These are phyloP conservation scores for Nothophytophthora sp. DNA, from an alignment of 352 stramenopile species.

Conservation along the genomic window DNA sequence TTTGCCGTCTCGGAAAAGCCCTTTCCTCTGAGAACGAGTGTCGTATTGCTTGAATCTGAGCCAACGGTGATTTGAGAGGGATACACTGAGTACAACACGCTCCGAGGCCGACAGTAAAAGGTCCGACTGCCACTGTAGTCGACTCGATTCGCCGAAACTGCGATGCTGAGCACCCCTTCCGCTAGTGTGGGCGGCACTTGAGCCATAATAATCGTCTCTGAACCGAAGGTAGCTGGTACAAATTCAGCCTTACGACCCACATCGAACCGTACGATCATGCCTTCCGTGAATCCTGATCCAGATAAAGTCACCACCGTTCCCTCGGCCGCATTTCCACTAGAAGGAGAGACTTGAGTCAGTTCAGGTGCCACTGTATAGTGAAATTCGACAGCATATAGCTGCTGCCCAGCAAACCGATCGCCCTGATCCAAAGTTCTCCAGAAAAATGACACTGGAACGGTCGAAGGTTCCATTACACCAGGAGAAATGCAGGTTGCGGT, in stretches of 20 bases:
- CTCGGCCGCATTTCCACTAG: slow-evolving; percentile 19
- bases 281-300: slow-evolving; percentile 25
- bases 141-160: slow-evolving; percentile 26
- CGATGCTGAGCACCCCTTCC: slow-evolving; percentile 20
- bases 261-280: slow-evolving; percentile 28
- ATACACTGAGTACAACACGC: slow-evolving; percentile 24
- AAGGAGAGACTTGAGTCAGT: slow-evolving; percentile 18
- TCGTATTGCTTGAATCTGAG: neutral
- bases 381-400: slow-evolving; percentile 17
- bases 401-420: slow-evolving; percentile 15
- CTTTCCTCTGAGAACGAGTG: slow-evolving; percentile 22
- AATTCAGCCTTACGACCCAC: slow-evolving; percentile 4
- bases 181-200: slow-evolving; percentile 18
- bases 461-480: neutral
- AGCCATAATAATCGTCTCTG: slow-evolving; percentile 11
- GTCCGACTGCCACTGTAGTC: slow-evolving; percentile 38
- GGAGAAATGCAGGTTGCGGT: slow-evolving; percentile 24
- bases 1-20: slow-evolving; percentile 27
- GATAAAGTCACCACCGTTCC: slow-evolving; percentile 24
- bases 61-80: slow-evolving; percentile 18
- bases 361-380: slow-evolving; percentile 22
- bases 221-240: slow-evolving; percentile 16
- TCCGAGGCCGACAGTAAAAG: slow-evolving; percentile 27
- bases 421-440: slow-evolving; percentile 19
- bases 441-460: slow-evolving; percentile 23